Conservation (phyloP, 2,329 filamentous ascomycete species). For the Coniochaeta sp. region DNA sequence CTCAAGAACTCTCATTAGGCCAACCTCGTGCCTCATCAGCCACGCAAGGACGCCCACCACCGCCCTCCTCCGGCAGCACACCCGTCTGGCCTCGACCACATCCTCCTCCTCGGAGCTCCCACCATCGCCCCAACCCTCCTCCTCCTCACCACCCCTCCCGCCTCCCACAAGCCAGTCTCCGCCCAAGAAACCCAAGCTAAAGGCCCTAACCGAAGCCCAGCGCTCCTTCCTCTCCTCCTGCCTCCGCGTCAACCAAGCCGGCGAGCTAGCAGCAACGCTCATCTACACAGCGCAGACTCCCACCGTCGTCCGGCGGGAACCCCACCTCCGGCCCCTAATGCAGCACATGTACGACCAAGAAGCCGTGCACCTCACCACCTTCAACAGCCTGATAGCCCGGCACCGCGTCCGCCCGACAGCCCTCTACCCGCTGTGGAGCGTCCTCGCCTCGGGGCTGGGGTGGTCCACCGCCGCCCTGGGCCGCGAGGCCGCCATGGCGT, state of each 20-base stretch:
- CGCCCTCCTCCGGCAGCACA: background rate
- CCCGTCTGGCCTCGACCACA: conserved; percentile 7
- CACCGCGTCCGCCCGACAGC: conserved; percentile 89
- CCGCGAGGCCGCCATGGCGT: conserved; percentile 94
- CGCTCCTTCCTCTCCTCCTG: conserved; percentile 45
- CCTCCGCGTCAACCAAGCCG: conserved; percentile 93
- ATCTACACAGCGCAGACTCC: conserved; percentile 91
- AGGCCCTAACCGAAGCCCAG: conserved; percentile 63
- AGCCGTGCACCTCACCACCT: conserved; percentile 75
- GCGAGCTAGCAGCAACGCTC: conserved; percentile 90
- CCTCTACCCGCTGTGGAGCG: conserved; percentile 85
- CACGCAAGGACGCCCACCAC: background rate
- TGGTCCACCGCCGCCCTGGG: conserved; percentile 88
- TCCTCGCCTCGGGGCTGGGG: conserved; percentile 71
- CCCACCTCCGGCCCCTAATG: conserved; percentile 86
- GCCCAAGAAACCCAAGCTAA: conserved; percentile 27
- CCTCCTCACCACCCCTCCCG: background rate
- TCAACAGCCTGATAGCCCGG: conserved; percentile 74
- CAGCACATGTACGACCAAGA: conserved; percentile 98
- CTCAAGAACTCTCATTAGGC: background rate
- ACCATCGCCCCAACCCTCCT: background rate
- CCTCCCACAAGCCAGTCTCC: background rate
- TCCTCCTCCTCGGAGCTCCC: background rate
- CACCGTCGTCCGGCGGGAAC: conserved; percentile 69
- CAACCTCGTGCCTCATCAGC: background rate